phyloP scores from a whole-genome alignment of 768 basidiomycete species.

The Lactifluus volemus region DNA sequence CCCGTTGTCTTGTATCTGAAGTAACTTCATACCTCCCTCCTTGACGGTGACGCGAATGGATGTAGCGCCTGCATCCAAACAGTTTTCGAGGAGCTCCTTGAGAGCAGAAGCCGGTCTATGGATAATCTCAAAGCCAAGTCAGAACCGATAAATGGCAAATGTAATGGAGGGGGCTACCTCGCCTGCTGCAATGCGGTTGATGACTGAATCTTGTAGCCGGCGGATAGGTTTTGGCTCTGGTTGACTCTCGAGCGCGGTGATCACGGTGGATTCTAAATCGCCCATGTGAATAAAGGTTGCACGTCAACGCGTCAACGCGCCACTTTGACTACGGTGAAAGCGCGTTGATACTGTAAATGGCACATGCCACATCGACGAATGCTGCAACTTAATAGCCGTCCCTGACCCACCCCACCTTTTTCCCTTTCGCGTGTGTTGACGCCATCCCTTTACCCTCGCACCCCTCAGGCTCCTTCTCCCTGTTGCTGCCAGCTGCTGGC shows the following conservation, averaged over 20 bases:
- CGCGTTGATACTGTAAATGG: too few species aligned
- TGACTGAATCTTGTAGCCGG: conserved; percentile 16
- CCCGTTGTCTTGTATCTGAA: conserved; percentile 96
- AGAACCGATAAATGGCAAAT: not conserved
- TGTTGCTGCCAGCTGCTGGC: too few species aligned
- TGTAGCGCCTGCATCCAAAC: conserved; percentile 87
- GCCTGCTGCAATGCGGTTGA: conserved; percentile 36
- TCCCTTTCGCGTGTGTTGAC: too few species aligned
- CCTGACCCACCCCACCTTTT: too few species aligned
- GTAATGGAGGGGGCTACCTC: conserved; percentile 35
- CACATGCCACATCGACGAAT: too few species aligned
- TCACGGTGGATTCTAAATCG: not conserved
- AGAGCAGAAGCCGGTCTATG: conserved; percentile 89
- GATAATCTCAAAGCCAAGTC: conserved; percentile 51
- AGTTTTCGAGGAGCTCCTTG: conserved; percentile 93
- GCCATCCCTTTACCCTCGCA: too few species aligned
- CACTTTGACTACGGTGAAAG: too few species aligned
- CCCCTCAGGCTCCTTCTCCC: too few species aligned
- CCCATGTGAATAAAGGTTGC: not conserved
- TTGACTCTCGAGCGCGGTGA: not conserved
- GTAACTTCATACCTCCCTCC: conserved; percentile 90
- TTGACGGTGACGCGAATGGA: conserved; percentile 83
- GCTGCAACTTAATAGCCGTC: too few species aligned
- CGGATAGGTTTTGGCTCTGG: conserved; percentile 17
- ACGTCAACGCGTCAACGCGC: too few species aligned